Evolutionary conservation across 148 eudicot species (phyloP), one percentile per base, ranked within the genome.

Genomic region (Vaccinium vitisidaea): DNA sequence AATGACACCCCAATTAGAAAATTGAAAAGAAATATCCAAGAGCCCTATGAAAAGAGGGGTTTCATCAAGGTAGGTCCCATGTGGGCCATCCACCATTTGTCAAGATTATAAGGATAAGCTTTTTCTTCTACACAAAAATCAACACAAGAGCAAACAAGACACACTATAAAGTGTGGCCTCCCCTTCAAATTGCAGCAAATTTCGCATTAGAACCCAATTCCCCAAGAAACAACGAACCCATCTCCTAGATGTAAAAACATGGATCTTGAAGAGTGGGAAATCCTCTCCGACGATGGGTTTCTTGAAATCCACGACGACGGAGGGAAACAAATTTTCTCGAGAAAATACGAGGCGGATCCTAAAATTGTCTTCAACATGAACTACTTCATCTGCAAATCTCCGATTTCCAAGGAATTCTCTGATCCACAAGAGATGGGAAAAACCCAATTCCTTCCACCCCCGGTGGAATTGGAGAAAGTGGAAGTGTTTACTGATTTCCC

Each of bases 231-330:
- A 21, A 19, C 0, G n/a, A 61, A 65, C 9, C 71, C 73, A 18
- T 36, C 32, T 58, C 9, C 30, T 39, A 39, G 27, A 69, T 82
- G 78, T 43, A 84, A 48, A 77, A 12, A 95, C 92, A 69, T 69
- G 98, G 98, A 96, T 88, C 89, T 94, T 84, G 91, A 94, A 6
- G 98, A 93, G 86, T 96, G 98, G 98, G 98, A 92, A 84, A 36
- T 91, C 76, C 86, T 96, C 21, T 88, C 98, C 52, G 92, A 91
- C 63, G 91, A 91, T 67, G 94, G 90, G 6, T 90, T 90, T 48
- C 89, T 92, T 49, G 94, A 96, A 87, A 89, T 89, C 86, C 89
- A 89, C 80, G 89, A 92, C 80, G 90, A 91, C 81, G 90, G 85
- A 2, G 89, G 88, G 48, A 83, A 88, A 36, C 78, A 85, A 16